These are phyloP conservation scores for Termitomyces sp. DNA, from an alignment of 768 basidiomycete genomes.

Conservation along the genomic window DNA sequence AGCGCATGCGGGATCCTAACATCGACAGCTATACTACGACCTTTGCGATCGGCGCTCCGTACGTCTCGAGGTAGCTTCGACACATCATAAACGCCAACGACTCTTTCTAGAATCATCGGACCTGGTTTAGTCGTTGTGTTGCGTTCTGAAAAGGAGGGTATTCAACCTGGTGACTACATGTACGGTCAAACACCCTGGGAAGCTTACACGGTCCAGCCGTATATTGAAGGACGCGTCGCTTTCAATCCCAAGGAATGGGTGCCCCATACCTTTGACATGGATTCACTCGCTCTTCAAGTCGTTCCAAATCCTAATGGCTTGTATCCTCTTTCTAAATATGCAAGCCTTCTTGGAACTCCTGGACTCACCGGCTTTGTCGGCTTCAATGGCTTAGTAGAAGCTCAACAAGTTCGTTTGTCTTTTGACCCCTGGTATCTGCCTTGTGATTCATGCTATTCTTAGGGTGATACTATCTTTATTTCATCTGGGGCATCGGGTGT, in stretches of 20 bases:
- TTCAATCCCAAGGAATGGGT: slow-evolving; percentile 10
- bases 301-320: slow-evolving; percentile 1
- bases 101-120: slow-evolving; percentile 15
- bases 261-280: slow-evolving; percentile 11
- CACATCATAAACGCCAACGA: neutral
- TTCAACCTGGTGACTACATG: slow-evolving; percentile 25
- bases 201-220: slow-evolving; percentile 9
- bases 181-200: slow-evolving; percentile 21
- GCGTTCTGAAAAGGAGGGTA: slow-evolving; percentile 22
- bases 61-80: neutral
- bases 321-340: neutral
- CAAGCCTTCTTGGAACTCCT: slow-evolving; percentile 8
- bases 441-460: neutral
- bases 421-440: neutral
- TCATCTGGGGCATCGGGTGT: slow-evolving; percentile 23
- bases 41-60: slow-evolving; percentile 8
- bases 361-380: slow-evolving; percentile 26
- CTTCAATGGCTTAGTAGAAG: slow-evolving; percentile 22
- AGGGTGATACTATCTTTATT: slow-evolving; percentile 23
- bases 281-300: slow-evolving; percentile 13
- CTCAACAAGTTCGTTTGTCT: slow-evolving; percentile 23
- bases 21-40: slow-evolving; percentile 9
- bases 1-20: slow-evolving; percentile 6
- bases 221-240: slow-evolving; percentile 8
- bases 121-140: slow-evolving; percentile 30